Conservation (phyloP, 257 asterid species). For the Orobanche coerulescens region DNA sequence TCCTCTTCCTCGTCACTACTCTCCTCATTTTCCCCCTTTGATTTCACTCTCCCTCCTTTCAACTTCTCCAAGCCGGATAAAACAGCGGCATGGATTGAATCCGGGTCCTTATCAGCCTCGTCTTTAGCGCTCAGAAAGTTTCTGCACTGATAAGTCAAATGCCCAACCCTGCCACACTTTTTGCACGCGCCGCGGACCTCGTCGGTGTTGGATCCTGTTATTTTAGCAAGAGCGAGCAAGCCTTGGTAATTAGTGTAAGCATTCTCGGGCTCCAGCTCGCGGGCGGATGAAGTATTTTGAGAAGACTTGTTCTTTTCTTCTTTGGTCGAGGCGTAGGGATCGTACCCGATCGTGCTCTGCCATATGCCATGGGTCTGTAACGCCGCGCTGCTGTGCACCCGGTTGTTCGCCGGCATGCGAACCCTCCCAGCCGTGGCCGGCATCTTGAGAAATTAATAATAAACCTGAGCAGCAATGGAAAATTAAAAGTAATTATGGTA, state of each 20-base stretch:
- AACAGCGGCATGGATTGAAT: conserved; percentile 52
- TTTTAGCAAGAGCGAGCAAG: conserved; percentile 77
- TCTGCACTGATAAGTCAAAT: conserved; percentile 86
- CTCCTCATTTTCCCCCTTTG: conserved; percentile 42
- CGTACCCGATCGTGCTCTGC: conserved; percentile 99
- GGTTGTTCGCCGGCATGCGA: conserved; percentile 99
- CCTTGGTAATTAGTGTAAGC: conserved; percentile 91
- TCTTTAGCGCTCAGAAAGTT: conserved; percentile 83
- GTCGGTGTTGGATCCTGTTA: conserved; percentile 81
- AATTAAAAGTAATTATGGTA: neutral
- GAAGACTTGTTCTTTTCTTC: conserved; percentile 49
- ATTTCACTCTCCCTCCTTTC: conserved; percentile 56
- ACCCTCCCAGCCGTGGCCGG: conserved; percentile 99
- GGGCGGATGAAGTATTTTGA: conserved; percentile 29
- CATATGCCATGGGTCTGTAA: conserved; percentile 98
- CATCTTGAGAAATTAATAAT: conserved; percentile 37
- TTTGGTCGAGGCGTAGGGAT: conserved; percentile 86
- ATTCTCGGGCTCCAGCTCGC: conserved; percentile 71
- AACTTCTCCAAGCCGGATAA: conserved; percentile 64
- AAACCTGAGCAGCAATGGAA: neutral
- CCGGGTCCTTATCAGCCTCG: conserved; percentile 47
- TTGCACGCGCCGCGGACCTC: conserved; percentile 90
- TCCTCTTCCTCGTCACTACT: conserved; percentile 37
- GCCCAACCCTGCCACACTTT: conserved; percentile 94
- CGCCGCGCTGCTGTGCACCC: conserved; percentile 99